Evolutionary conservation across 371 early-diverging fungal genomes (phyloP).

Genomic region (Mortierella sp.): DNA sequence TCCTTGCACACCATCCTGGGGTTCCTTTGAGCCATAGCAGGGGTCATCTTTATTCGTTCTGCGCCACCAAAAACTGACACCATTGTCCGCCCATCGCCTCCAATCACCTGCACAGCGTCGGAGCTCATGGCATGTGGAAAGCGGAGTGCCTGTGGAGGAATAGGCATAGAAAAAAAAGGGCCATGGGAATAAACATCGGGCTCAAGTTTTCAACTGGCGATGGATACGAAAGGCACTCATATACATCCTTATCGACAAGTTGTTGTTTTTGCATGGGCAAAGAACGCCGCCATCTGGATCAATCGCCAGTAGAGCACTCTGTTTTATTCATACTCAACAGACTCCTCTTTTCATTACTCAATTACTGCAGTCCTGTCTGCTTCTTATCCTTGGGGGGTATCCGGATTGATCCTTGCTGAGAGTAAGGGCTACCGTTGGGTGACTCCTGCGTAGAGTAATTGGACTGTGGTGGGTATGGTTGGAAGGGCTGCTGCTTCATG

Average conservation of each 20-base stretch:
- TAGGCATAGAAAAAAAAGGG: background rate
- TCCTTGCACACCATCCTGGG: background rate
- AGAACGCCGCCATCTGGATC: background rate
- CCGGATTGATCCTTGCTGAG: slow-evolving; percentile 25
- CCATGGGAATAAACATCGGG: background rate
- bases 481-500: slow-evolving; percentile 15
- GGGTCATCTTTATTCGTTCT: background rate
- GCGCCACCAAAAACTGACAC: slow-evolving; percentile 10
- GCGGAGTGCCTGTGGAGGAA: background rate
- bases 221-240: background rate
- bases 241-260: background rate
- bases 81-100: background rate
- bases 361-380: slow-evolving; percentile 11
- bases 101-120: slow-evolving; percentile 7
- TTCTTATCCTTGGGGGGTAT: slow-evolving; percentile 43
- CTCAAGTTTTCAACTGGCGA: background rate
- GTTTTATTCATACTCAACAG: background rate
- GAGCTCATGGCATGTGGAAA: background rate
- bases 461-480: background rate
- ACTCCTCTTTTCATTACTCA: no score
- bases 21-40: background rate
- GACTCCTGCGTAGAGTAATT: slow-evolving; percentile 5
- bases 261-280: background rate
- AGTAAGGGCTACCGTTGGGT: slow-evolving; percentile 1
- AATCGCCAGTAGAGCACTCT: background rate